These are phyloP conservation scores for Megacollybia marginata DNA, from an alignment of 768 basidiomycete genomes.

Conservation along the genomic window DNA sequence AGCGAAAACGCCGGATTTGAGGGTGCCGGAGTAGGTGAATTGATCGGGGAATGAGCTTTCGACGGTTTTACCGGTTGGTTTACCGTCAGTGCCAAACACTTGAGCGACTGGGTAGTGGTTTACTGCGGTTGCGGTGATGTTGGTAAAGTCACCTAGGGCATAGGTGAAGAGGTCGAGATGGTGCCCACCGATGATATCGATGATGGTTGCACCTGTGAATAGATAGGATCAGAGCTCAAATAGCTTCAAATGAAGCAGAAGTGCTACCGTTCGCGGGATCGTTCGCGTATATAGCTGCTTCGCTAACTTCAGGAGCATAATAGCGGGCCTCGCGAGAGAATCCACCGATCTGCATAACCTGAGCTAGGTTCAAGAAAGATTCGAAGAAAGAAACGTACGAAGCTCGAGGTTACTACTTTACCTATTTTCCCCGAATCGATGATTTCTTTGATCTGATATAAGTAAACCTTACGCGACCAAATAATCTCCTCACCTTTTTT, in stretches of 20 bases:
- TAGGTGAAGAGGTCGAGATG: conserved; percentile 18
- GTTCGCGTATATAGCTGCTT: not conserved
- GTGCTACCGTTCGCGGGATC: not conserved
- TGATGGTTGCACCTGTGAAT: conserved; percentile 14
- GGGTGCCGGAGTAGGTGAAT: conserved; percentile 17
- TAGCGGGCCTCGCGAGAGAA: too few species aligned
- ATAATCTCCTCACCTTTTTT: conserved; percentile 17
- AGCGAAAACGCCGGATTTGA: conserved; percentile 18
- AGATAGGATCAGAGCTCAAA: not conserved
- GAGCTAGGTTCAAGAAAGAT: too few species aligned
- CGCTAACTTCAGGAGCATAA: not conserved
- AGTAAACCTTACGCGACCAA: not conserved
- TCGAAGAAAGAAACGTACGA: not conserved
- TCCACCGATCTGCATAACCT: too few species aligned
- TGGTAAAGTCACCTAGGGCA: conserved; percentile 22
- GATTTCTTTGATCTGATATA: conserved; percentile 20
- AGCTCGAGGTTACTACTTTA: not conserved
- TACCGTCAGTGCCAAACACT: conserved; percentile 17
- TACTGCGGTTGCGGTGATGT: conserved; percentile 17
- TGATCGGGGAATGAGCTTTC: conserved; percentile 17
- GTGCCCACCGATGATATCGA: conserved; percentile 20
- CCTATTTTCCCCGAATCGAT: conserved; percentile 12
- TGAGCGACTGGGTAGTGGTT: conserved; percentile 18
- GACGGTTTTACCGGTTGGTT: conserved; percentile 17
- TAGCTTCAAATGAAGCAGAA: not conserved